These are phyloP conservation scores for Quercus parvula DNA, from an alignment of 306 rosid genomes.

Conservation along the genomic window DNA sequence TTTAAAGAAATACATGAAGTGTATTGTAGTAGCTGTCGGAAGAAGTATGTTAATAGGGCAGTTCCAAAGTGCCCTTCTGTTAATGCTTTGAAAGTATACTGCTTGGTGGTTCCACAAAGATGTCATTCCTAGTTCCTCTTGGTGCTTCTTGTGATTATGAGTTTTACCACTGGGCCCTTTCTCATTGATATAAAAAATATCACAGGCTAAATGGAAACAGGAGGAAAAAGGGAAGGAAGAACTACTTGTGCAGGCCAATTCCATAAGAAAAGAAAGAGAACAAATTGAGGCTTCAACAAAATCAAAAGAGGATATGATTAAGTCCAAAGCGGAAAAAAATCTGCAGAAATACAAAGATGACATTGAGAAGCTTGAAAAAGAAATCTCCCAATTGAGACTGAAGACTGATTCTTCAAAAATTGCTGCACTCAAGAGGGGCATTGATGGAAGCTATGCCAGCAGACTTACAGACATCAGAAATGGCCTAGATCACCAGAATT, in stretches of 20 bases:
- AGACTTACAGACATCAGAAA: conserved; percentile 35
- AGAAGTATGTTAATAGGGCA: neutral
- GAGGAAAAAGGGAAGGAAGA: conserved; percentile 67
- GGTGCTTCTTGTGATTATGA: conserved; percentile 28
- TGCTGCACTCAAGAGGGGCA: conserved; percentile 84
- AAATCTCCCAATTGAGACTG: conserved; percentile 68
- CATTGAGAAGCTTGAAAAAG: conserved; percentile 73
- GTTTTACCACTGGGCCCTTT: conserved; percentile 38
- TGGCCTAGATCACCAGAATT: conserved; percentile 30
- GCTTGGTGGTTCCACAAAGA: conserved; percentile 19
- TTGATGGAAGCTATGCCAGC: conserved; percentile 63
- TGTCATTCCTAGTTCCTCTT: conserved; percentile 20
- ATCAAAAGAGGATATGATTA: conserved; percentile 61
- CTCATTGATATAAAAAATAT: conserved; percentile 50
- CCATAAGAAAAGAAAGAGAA: conserved; percentile 73
- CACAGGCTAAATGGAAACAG: conserved; percentile 78
- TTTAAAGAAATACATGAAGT: neutral
- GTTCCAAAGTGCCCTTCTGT: neutral
- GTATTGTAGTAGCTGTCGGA: neutral
- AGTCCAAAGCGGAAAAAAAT: conserved; percentile 64
- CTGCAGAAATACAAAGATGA: conserved; percentile 62
- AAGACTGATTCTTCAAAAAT: conserved; percentile 76
- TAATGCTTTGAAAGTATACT: neutral
- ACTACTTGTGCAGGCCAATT: conserved; percentile 43
- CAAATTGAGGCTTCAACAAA: conserved; percentile 64